phyloP scores from a whole-genome alignment of 2,329 filamentous ascomycete species.

The Canariomyces notabilis region DNA sequence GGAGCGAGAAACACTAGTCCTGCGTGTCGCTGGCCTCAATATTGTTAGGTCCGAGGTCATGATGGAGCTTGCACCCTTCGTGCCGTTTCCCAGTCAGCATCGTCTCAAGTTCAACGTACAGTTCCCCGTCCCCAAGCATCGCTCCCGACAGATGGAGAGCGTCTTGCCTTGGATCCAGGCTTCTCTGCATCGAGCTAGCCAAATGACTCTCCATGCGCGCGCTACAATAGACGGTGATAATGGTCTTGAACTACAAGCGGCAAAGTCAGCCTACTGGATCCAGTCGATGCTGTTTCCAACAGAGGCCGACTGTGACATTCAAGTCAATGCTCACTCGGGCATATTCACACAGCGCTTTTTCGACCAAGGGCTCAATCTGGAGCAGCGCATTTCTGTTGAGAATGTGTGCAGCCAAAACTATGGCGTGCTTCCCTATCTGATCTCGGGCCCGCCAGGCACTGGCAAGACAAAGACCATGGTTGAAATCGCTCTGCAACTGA shows the following conservation, averaged over 20 bases:
- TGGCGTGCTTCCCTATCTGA: conserved; percentile 25
- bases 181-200: conserved; percentile 7
- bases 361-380: conserved; percentile 19
- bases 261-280: conserved; percentile 11
- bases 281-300: conserved; percentile 25
- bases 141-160: conserved; percentile 12
- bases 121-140: conserved; percentile 15
- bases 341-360: conserved; percentile 13
- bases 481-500: conserved; percentile 23
- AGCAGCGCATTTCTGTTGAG: conserved; percentile 24
- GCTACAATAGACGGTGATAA: background rate
- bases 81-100: background rate
- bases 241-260: background rate
- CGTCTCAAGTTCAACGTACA: conserved; percentile 21
- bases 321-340: conserved; percentile 18
- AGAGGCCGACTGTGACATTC: conserved; percentile 18
- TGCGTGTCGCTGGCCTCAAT: conserved; percentile 17
- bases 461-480: conserved; percentile 27
- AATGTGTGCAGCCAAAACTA: conserved; percentile 21
- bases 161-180: conserved; percentile 17
- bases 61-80: background rate
- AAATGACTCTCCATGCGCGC: background rate
- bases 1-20: conserved; percentile 15
- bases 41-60: background rate
- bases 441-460: conserved; percentile 26